Evolutionary conservation across 768 basidiomycete species (phyloP), one percentile per base, ranked within the genome.

Genomic region (Mrakia frigida): DNA sequence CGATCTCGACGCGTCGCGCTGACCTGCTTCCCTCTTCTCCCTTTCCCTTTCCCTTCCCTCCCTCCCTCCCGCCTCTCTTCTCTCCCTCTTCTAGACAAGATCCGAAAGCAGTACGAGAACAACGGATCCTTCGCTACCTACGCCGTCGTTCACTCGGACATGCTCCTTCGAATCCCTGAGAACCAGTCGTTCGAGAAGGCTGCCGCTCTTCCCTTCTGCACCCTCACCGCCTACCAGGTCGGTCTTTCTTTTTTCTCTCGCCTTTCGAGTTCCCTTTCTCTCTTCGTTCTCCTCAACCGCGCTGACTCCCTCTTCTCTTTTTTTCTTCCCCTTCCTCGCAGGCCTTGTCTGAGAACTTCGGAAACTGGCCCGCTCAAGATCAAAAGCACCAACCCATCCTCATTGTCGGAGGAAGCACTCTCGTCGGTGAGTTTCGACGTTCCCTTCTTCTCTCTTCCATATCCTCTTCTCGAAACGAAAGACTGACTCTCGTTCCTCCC

Each of bases 341-440:
- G 56, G 56, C 46, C 5, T 14, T 50, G 11, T 52, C 50, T 16
- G 14, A 16, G 16, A 56, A 56, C 56, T 28, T 56, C 56, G 28
- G 28, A n/a, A 21, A 41, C 10, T 68, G 65, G 65, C 65, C 65
- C 18, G 39, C 65, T 6, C 35, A 37, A 46, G 50, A n/a, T 31
- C 43, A 70, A 11, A 31, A 53, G 28, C 50, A 70, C 50, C 37
- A 52, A 16, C n/a, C 46, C 41, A 50, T 70, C 69, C 50, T 70
- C 18, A 52, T 46, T 46, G 23, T 28, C 50, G 69, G 69, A 31
- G 69, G 69, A 18, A 50, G 43, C n/a, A 31, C 69, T 4, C 52
- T 70, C 46, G 43, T 70, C n/a, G 31, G 31, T 65, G 31, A 31
- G 37, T 35, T 7, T 13, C 35, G 16, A 41, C 46, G n/a, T 50